Percentiles rank a stretch among this genome's conserved stretches.
phyloP scores from a whole-genome alignment of 176 grass and related monocot genomes.

The Oryza meridionalis region DNA sequence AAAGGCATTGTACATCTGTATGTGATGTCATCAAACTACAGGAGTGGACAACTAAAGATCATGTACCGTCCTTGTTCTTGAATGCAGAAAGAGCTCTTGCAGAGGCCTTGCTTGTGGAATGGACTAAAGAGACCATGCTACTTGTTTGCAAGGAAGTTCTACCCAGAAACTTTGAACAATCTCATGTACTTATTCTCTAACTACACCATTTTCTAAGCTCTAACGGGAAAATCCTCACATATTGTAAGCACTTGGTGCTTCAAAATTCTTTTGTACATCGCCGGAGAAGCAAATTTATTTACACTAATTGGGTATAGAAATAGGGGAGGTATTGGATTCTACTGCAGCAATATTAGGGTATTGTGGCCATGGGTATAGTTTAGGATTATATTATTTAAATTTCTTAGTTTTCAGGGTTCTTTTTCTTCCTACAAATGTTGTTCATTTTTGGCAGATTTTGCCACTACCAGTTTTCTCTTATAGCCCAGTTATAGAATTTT shows the following conservation, averaged over 20 bases:
- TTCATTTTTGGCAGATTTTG: neutral
- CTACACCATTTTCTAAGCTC: conserved; percentile 56
- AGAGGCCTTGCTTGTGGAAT: conserved; percentile 62
- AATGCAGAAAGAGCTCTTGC: conserved; percentile 45
- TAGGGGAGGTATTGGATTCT: neutral
- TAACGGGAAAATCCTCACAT: neutral
- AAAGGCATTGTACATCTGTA: neutral
- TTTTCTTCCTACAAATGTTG: neutral
- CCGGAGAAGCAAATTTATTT: neutral
- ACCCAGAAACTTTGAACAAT: conserved; percentile 53
- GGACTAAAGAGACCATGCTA: conserved; percentile 65
- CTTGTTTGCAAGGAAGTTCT: conserved; percentile 67
- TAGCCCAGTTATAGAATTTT: neutral
- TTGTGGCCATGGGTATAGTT: neutral
- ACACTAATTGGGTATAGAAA: conserved; percentile 32
- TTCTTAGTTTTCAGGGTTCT: conserved; percentile 6
- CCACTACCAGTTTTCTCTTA: neutral
- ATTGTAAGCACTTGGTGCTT: neutral
- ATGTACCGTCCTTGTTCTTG: neutral
- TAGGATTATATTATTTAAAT: neutral
- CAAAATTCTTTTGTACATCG: conserved; percentile 16
- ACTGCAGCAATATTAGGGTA: neutral
- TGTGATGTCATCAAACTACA: neutral
- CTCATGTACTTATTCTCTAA: conserved; percentile 61
- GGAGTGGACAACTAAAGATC: neutral